A percentile compares a stretch with the other conserved stretches of the same genome.
phyloP scores from a whole-genome alignment of 1,284 basidiomycete genomes.

The Sanghuangporus sanghuang region DNA sequence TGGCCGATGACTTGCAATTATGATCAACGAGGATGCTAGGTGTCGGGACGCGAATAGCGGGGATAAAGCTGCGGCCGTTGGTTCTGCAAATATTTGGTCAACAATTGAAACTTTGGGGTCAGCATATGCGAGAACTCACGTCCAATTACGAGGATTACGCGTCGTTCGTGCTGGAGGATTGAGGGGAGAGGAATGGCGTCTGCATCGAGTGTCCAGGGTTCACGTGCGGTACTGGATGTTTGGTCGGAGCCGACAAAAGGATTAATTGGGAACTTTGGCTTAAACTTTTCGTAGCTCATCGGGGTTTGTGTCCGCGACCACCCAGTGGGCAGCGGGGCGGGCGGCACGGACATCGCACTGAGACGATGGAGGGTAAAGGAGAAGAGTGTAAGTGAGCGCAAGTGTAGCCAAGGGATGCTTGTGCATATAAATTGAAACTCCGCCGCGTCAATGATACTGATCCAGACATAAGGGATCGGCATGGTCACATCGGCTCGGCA shows the following conservation, averaged over 20 bases:
- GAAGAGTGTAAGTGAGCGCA: neutral
- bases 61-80: slow-evolving; percentile 34
- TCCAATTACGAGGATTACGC: slow-evolving; percentile 48
- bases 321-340: neutral
- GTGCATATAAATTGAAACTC: neutral
- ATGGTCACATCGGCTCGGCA: neutral
- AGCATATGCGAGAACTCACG: slow-evolving; percentile 27
- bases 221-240: slow-evolving; percentile 19
- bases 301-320: neutral
- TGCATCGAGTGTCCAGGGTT: slow-evolving; percentile 34
- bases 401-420: neutral
- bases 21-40: slow-evolving; percentile 41
- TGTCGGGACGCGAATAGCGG: slow-evolving; percentile 41
- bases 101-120: neutral
- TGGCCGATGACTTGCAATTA: slow-evolving; percentile 45
- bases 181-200: slow-evolving; percentile 24
- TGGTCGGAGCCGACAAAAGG: slow-evolving; percentile 34
- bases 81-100: slow-evolving; percentile 27
- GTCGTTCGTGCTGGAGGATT: slow-evolving; percentile 26
- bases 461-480: neutral
- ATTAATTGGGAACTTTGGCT: slow-evolving; percentile 44
- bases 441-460: neutral
- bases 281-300: slow-evolving; percentile 36
- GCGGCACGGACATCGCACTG: neutral
- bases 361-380: neutral